Base-by-base conservation (phyloP, 1,284 basidiomycete genomes). In the Coriolopsis trogii region DNA sequence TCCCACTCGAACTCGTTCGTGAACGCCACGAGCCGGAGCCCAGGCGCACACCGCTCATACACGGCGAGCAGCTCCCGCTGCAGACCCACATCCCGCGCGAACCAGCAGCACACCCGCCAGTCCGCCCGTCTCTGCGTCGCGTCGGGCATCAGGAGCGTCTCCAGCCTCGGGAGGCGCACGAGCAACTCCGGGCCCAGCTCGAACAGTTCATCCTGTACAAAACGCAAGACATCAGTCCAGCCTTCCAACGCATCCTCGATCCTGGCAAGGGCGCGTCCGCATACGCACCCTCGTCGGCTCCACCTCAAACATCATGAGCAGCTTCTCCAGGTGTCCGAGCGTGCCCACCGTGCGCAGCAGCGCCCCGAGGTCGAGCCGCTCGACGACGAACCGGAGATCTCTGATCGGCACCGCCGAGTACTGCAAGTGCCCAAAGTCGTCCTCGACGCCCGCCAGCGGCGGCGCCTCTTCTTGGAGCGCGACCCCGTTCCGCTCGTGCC, bases 1-100 rank as follows among this genome's bases (percentile, higher is more conserved):
- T 49, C 47, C 52, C 52, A 54, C 40, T 50, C 47, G 34, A 46
- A 49, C 34, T 54, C 47, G 3, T 43, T 49, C 39, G 52, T 54
- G 44, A 54, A 54, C 43, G 52, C 52, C 12, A 54, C 47, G 21
- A 31, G 47, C 3, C 47, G 43, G 7, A 54, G 52, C n/a, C 9
- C 33, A 8, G 43, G 21, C 7, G 52, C 45, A 24, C 36, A 23
- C 9, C 15, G 21, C 5, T 18, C 40, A 29, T 41, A 54, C 34
- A 42, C 47, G 18, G 21, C 33, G 21, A 54, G 43, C 28, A 48
- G 44, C 23, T 18, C 21, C 0, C 44, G 47, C 43, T 54, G 52
- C 39, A 54, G n/a, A 20, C 18, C 39, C 3, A 54, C 15, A 29
- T 50, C 40, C 15, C 43, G 52, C 13, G 47, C 52, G 40, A 54